Evolutionary conservation across 306 rosid genomes (phyloP), one percentile per base, ranked within the genome.

Genomic region (Citrullus mucosospermus): DNA sequence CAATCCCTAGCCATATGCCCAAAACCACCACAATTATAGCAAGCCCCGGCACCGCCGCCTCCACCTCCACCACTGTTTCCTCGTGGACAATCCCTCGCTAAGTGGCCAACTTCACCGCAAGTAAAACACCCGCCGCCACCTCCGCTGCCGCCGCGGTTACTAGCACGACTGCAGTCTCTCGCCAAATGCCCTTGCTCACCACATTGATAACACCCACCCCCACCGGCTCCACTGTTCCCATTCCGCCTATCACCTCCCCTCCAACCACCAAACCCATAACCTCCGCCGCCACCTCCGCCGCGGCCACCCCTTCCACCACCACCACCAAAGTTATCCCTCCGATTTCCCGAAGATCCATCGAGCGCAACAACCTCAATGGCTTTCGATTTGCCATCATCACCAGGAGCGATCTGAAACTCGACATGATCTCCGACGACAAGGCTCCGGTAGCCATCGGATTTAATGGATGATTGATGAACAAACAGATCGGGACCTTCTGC

Each of bases 1-100:
- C 97, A 92, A 80, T 92, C 96, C 85, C 90, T 88, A 12, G 97
- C 95, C 78, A 90, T 3, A 53, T 92, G 97, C 36, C 97, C 97
- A 1, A 80, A 78, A 18, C 84, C 90, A 5, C 97, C 94, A 39
- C 97, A 92, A 34, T 76, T 83, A 62, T 78, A 92, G 66, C 97
- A 90, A 36, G 75, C 41, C 8, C 79, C 78, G 12, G 59, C 82
- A 4, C 76, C 82, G 1, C 79, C 68, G 3, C 81, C 86, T 0
- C 81, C 87, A 0, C 89, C 86, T 0, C 84, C 88, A 0, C 68
- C 60, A 4, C 69, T 61, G 74, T 46, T 78, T 6, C 90, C 96
- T 5, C 39, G 83, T 55, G 82, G 62, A 61, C 97, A 92, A 30
- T 85, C 91, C 89, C 97, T 91, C 9, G 92, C 93, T 72, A 89